Percentiles rank a stretch among this genome's conserved stretches.
Conservation (phyloP, 2,329 filamentous ascomycete genomes). For the Byssothecium circinans region DNA sequence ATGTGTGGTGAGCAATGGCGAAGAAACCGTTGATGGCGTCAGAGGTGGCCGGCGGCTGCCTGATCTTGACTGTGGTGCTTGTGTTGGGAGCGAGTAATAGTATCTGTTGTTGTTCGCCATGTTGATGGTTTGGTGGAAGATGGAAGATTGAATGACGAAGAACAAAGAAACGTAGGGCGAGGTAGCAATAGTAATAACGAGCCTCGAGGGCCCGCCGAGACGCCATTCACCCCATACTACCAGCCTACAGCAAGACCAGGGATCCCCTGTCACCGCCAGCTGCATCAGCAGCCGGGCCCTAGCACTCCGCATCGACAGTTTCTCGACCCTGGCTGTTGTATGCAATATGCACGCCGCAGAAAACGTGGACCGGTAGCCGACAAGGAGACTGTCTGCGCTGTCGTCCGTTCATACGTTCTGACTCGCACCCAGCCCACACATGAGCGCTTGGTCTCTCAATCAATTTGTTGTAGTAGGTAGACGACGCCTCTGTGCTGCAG, state of each 20-base stretch:
- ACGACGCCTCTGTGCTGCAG: slow-evolving; percentile 35
- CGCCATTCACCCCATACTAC: slow-evolving; percentile 45
- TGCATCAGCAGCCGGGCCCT: slow-evolving; percentile 41
- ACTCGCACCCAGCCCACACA: slow-evolving; percentile 30
- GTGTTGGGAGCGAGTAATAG: slow-evolving; percentile 44
- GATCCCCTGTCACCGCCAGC: slow-evolving; percentile 30
- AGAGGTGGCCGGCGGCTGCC: slow-evolving; percentile 47
- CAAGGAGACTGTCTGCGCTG: slow-evolving; percentile 41
- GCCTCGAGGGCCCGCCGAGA: slow-evolving; percentile 31
- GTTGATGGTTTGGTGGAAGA: slow-evolving; percentile 13
- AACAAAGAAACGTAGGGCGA: slow-evolving; percentile 9
- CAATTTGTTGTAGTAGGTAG: slow-evolving; percentile 25
- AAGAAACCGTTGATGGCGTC: slow-evolving; percentile 50
- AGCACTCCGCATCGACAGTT: slow-evolving; percentile 34
- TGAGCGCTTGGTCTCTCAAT: slow-evolving; percentile 28
- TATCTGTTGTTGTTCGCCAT: slow-evolving; percentile 41
- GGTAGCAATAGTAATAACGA: slow-evolving; percentile 33
- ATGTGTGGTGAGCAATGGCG: slow-evolving; percentile 48
- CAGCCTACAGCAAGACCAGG: slow-evolving; percentile 32
- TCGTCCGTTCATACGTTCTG: slow-evolving; percentile 43
- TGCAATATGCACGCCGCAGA: slow-evolving; percentile 37
- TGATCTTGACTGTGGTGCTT: slow-evolving; percentile 38
- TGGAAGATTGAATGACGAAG: slow-evolving; percentile 6
- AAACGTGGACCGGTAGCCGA: slow-evolving; percentile 41
- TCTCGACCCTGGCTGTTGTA: slow-evolving; percentile 31